Evolutionary conservation across 139 green algal species (phyloP), one percentile per base, ranked within the genome.

Genomic region (Tetradesmus lagerheimii): DNA sequence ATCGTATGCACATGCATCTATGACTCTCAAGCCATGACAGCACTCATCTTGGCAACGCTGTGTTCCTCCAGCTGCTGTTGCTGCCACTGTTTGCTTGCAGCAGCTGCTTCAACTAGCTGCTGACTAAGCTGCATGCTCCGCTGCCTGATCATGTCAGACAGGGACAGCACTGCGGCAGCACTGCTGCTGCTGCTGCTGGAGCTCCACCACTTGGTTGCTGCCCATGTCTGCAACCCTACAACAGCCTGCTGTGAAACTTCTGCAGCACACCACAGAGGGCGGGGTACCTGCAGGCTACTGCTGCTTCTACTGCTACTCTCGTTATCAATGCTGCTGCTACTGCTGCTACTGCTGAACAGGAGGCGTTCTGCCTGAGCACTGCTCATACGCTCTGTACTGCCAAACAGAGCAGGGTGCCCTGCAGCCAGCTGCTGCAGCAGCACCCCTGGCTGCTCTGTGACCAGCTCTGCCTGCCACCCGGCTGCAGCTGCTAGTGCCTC

Each of bases 111-210:
- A 20, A 67, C 41, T 4, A 39, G 8, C n/a, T 66, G 80, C 80
- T 85, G 38, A 23, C 45, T 41, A 43, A 86, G 1, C 47, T 86
- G 80, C 45, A 25, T 41, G 47, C 80, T 86, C n/a, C 80, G 80
- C 31, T 75, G 47, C 80, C 45, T 45, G 14, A 86, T 38, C 45
- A 86, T 16, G n/a, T 86, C 80, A 31, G 80, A 86, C n/a, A 86
- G n/a, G 9, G 80, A 86, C 80, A 86, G 80, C 43, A 86, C 29
- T 86, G 47, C n/a, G 14, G 4, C n/a, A 74, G n/a, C 31, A 14
- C 27, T 41, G 20, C 80, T 75, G 29, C 45, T 47, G 80, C 80
- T 86, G 45, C 80, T 50, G 34, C 3, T 75, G n/a, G 45, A 47
- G n/a, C 45, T 75, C 4, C 47, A 62, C 0, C 47, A 64, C 1